These are phyloP conservation scores for Leishmania braziliensis DNA, from an alignment of 208 protist genomes.

Conservation along the genomic window DNA sequence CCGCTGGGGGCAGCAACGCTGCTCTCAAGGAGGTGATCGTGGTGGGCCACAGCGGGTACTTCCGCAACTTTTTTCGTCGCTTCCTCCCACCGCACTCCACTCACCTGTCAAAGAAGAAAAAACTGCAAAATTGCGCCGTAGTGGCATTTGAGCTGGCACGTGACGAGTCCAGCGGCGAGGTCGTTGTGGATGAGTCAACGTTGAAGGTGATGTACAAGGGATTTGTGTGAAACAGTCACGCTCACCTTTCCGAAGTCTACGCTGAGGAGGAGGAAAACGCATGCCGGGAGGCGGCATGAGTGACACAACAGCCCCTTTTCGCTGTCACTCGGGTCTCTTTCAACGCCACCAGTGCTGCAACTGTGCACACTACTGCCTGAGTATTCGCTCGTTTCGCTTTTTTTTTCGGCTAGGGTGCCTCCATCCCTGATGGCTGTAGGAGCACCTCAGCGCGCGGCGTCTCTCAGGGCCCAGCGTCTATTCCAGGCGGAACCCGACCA, in stretches of 20 bases:
- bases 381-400: not conserved
- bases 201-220: conserved; percentile 81
- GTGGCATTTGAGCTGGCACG: conserved; percentile 79
- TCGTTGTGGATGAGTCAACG: conserved; percentile 72
- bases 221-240: conserved; percentile 40
- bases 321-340: not conserved
- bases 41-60: conserved; percentile 91
- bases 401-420: not conserved
- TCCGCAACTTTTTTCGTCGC: conserved; percentile 86
- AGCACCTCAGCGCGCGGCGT: not conserved
- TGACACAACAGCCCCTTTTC: not conserved
- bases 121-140: conserved; percentile 90
- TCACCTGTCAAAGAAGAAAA: conserved; percentile 78
- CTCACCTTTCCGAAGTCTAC: not conserved
- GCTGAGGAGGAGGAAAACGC: not conserved
- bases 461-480: not conserved
- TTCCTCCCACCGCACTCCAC: conserved; percentile 76
- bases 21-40: conserved; percentile 88
- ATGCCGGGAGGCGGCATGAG: not conserved
- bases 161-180: conserved; percentile 62
- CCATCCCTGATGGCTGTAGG: too few species aligned
- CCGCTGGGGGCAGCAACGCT: conserved; percentile 44
- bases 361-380: not conserved
- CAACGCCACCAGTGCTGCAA: not conserved
- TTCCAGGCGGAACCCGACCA: not conserved